Percentiles rank a stretch among this genome's conserved stretches.
Conservation (phyloP, 164 flowering plant species). For the Umbellularia californica region DNA sequence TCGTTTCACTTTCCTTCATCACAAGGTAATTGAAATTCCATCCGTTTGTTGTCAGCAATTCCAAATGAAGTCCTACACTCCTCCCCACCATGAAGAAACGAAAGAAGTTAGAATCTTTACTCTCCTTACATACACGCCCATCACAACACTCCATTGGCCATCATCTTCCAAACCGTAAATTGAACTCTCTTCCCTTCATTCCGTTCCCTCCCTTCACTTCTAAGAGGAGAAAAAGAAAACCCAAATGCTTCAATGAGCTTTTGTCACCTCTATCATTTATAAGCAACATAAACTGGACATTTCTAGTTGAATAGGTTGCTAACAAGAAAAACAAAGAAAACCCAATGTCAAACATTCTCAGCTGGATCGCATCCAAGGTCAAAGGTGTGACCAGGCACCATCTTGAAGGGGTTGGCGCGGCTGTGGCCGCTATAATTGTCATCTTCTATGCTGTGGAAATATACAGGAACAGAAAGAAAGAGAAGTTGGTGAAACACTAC, state of each 20-base stretch:
- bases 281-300: neutral
- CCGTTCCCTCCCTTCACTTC: neutral
- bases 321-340: neutral
- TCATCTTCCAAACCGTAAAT: too few species aligned
- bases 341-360: neutral
- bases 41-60: neutral
- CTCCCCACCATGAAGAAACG: neutral
- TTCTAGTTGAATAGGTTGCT: neutral
- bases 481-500: neutral
- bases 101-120: neutral
- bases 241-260: neutral
- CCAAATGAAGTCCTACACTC: neutral
- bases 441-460: conserved; percentile 9
- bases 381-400: conserved; percentile 4
- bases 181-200: neutral
- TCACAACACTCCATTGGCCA: too few species aligned
- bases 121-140: neutral
- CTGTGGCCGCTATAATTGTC: conserved; percentile 2
- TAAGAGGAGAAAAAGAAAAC: neutral
- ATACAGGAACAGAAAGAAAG: neutral
- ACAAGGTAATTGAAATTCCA: neutral
- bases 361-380: neutral
- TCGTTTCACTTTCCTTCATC: too few species aligned
- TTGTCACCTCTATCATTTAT: neutral
- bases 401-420: neutral